A percentile compares a stretch with the other conserved stretches of the same genome.
phyloP scores from a whole-genome alignment of 2,329 filamentous ascomycete genomes.

The Neonectria coccinea region DNA sequence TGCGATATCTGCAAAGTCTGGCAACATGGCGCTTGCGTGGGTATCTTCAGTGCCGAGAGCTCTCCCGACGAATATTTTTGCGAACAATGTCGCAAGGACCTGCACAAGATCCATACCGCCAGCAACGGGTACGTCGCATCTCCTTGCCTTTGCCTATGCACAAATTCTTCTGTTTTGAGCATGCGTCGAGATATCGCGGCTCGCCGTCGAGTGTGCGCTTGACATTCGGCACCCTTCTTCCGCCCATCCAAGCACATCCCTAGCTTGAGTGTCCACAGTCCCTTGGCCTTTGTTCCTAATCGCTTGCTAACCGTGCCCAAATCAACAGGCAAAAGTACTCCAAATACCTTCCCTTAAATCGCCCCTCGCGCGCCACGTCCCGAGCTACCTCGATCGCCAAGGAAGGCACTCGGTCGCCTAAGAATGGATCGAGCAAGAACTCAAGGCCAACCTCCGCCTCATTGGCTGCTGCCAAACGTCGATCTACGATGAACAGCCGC shows the following conservation, averaged over 20 bases:
- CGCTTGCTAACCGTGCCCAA: constrained; percentile 37
- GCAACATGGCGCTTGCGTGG: constrained; percentile 98
- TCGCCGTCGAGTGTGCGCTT: constrained; percentile 1
- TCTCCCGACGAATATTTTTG: constrained; percentile 98
- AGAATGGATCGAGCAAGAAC: constrained; percentile 69
- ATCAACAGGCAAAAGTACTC: constrained; percentile 71
- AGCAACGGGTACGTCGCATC: constrained; percentile 80
- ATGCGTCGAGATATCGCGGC: background rate
- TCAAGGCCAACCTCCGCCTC: constrained; percentile 63
- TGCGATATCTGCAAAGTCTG: constrained; percentile 98
- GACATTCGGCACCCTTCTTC: constrained; percentile 8
- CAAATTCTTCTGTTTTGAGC: background rate
- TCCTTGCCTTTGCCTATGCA: background rate
- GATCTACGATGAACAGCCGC: constrained; percentile 97
- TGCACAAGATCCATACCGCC: constrained; percentile 85
- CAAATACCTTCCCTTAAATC: constrained; percentile 71
- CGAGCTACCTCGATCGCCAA: constrained; percentile 71
- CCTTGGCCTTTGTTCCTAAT: constrained; percentile 51
- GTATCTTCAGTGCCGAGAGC: constrained; percentile 92
- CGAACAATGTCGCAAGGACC: constrained; percentile 90
- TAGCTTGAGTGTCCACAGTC: background rate
- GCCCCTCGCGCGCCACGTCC: constrained; percentile 66
- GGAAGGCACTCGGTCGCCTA: constrained; percentile 67
- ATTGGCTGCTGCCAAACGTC: constrained; percentile 75
- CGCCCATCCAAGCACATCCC: constrained; percentile 5